Evolutionary conservation across 106 monocot genomes (phyloP).

Genomic region (Dendrobium nobile): DNA sequence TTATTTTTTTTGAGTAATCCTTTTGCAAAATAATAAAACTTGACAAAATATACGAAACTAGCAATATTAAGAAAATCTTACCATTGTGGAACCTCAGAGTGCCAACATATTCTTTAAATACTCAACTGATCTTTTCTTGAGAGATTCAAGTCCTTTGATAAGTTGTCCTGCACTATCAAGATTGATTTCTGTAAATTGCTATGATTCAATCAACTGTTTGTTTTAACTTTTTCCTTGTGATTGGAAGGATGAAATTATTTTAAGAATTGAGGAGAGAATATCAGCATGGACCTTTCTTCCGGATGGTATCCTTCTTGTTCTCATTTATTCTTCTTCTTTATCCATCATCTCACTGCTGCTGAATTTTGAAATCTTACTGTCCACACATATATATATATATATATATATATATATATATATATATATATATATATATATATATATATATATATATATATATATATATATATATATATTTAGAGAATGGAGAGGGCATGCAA

Average conservation of each 20-base stretch:
- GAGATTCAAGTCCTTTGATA: not conserved
- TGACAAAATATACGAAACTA: not conserved
- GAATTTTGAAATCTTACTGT: not conserved
- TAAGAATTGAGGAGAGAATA: constrained; percentile 63
- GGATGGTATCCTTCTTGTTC: constrained; percentile 26
- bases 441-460: too few species aligned
- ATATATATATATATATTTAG: constrained; percentile 14
- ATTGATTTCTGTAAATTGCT: not conserved
- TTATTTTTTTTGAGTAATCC: not conserved
- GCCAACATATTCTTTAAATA: not conserved
- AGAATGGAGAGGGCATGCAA: constrained; percentile 51
- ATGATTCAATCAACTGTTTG: not conserved
- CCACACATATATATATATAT: not conserved
- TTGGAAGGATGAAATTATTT: constrained; percentile 49
- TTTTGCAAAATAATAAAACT: not conserved
- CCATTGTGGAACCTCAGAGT: not conserved
- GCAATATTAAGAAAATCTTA: not conserved
- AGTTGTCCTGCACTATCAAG: too few species aligned
- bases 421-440: not conserved
- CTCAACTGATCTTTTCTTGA: not conserved
- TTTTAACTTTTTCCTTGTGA: constrained; percentile 5
- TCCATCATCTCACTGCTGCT: not conserved
- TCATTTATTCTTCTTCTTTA: not conserved
- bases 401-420: not conserved
- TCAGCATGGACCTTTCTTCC: constrained; percentile 74